These are phyloP conservation scores for Castanea sativa DNA, from an alignment of 306 rosid genomes.

Conservation along the genomic window DNA sequence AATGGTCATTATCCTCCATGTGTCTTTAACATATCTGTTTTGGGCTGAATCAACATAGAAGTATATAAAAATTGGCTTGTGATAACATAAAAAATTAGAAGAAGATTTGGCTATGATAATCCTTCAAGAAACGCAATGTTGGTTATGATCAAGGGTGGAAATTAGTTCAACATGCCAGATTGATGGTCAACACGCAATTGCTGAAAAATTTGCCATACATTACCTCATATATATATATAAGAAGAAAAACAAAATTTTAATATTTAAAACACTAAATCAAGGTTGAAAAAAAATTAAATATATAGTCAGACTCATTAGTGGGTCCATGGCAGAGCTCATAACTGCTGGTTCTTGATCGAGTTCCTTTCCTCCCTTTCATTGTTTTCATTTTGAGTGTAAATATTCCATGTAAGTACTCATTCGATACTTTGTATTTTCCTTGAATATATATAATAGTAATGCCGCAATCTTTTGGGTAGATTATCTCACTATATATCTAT, in stretches of 20 bases:
- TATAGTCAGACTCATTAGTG: slow-evolving; percentile 15
- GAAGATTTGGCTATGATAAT: no score
- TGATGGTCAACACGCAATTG: background rate
- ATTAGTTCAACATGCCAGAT: background rate
- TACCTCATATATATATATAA: background rate
- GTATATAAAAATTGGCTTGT: no score
- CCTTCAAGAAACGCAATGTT: background rate
- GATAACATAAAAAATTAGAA: no score
- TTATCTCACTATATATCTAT: no score
- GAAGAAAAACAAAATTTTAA: background rate
- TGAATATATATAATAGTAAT: no score
- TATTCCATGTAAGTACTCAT: slow-evolving; percentile 5
- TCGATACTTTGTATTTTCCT: no score
- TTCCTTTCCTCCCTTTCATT: background rate
- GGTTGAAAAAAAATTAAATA: background rate
- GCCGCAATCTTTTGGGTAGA: no score
- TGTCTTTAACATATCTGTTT: no score
- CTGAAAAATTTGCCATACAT: background rate
- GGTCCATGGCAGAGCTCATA: slow-evolving; percentile 24
- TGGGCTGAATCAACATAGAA: no score
- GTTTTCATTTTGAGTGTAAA: background rate
- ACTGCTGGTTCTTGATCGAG: slow-evolving; percentile 21
- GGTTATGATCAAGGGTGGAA: background rate
- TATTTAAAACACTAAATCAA: background rate
- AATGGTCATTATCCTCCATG: background rate